Percentiles rank a stretch among this genome's conserved stretches.
Evolutionary conservation across 176 grass and related monocot genomes (phyloP).

Genomic region (Juncus inflexus): DNA sequence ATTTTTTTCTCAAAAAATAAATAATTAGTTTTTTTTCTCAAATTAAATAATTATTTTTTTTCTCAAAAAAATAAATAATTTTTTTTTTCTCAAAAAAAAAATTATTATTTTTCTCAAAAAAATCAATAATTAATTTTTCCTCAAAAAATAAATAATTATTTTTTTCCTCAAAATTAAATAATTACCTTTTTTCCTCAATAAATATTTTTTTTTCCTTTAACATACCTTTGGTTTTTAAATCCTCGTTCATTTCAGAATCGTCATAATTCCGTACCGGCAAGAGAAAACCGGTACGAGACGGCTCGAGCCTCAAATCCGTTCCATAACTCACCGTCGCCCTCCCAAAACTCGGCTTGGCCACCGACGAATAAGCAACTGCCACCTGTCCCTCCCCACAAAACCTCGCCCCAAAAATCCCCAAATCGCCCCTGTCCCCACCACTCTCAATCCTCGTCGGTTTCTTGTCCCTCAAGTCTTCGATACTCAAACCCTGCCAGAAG

Average conservation of each 20-base stretch:
- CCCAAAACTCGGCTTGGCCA: slow-evolving; percentile 85
- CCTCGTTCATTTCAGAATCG: slow-evolving; percentile 43
- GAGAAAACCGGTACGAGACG: slow-evolving; percentile 62
- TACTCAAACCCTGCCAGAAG: slow-evolving; percentile 70
- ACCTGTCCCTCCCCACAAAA: slow-evolving; percentile 59
- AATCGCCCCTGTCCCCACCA: slow-evolving; percentile 39
- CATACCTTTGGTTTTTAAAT: slow-evolving; percentile 55
- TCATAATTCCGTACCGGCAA: slow-evolving; percentile 46
- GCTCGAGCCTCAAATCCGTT: slow-evolving; percentile 59
- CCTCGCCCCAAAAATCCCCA: slow-evolving; percentile 68
- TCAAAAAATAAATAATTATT: too few species aligned
- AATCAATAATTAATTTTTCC: too few species aligned
- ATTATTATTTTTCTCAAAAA: too few species aligned
- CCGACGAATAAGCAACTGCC: slow-evolving; percentile 70
- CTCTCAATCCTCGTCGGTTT: slow-evolving; percentile 66
- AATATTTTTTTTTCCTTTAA: neutral
- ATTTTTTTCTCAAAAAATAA: too few species aligned
- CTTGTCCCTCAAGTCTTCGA: slow-evolving; percentile 54
- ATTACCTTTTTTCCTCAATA: too few species aligned
- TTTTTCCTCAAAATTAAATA: too few species aligned
- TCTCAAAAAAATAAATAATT: too few species aligned
- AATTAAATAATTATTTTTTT: too few species aligned
- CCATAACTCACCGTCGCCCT: slow-evolving; percentile 64
- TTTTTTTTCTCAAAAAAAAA: too few species aligned
- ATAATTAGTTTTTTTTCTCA: too few species aligned